Evolutionary conservation across 2,329 filamentous ascomycete species (phyloP).

Genomic region (Calonectria henricotiae): DNA sequence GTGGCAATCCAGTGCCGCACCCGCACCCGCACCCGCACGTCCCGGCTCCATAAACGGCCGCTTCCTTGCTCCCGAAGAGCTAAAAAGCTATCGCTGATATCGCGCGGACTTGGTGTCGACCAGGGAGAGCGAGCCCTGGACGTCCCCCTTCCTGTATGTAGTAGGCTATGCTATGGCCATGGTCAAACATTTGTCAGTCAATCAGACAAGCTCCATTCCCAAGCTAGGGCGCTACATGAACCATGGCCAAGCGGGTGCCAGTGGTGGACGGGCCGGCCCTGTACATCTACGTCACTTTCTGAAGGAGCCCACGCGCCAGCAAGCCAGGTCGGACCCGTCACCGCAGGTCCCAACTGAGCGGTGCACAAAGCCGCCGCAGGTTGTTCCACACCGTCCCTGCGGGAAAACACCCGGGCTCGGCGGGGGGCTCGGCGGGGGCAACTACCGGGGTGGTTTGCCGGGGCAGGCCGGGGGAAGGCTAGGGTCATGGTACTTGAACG

Average conservation of each 20-base stretch:
- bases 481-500: conserved; percentile 23
- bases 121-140: conserved; percentile 20
- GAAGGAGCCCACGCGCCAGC: background rate
- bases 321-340: conserved; percentile 4
- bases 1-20: background rate
- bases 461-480: conserved; percentile 25
- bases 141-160: background rate
- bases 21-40: conserved; percentile 4
- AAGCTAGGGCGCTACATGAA: conserved; percentile 26
- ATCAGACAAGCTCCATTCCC: conserved; percentile 30
- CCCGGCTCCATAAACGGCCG: conserved; percentile 15
- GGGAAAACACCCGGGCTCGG: conserved; percentile 1
- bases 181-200: conserved; percentile 25
- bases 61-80: conserved; percentile 8
- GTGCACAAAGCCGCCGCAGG: background rate
- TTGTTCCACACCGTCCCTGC: background rate
- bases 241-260: conserved; percentile 24
- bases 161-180: conserved; percentile 10
- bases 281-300: conserved; percentile 16
- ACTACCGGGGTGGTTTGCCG: conserved; percentile 19
- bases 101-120: conserved; percentile 2
- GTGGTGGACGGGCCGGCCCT: conserved; percentile 24
- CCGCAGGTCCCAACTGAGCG: background rate
- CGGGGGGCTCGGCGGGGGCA: background rate
- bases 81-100: conserved; percentile 12